Evolutionary conservation across 768 basidiomycete species (phyloP), one percentile per base, ranked within the genome.

Genomic region (Russula vinacea): DNA sequence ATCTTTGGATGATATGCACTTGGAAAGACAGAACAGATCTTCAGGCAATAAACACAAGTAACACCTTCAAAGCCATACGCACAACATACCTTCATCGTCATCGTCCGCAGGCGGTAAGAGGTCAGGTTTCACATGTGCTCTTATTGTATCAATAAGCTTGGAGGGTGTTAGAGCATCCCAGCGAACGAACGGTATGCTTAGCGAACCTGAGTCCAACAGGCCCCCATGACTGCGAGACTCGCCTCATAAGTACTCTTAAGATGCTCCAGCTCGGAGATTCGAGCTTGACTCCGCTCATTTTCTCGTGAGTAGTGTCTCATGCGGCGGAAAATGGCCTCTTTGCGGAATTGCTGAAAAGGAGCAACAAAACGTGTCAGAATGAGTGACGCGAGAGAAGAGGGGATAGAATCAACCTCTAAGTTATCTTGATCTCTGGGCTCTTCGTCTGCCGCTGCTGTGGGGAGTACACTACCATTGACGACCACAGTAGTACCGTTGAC

Each of bases 301-400:
- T 91, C 86, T 65, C 89, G 83, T 60, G 85, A 84, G 74, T 93
- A 92, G 70, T 92, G 84, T 70, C 80, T 85, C 90, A 94, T 92
- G 63, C 89, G 80, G 45, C 92, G 82, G 74, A 85, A 93, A 56
- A 94, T 86, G 49, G 92, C 92, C 70, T 91, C 90, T 74, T 94
- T 93, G 66, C 89, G 84, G 74, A 91, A 93, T n/a, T 82, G 78
- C 91, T 93, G 68, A 32, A 50, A 45, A 45, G 5, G 10, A 17
- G 29, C 5, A 33, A 3, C 14, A 26, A 56, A 37, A 32, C 5
- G 22, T 53, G 53, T 62, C 29, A 68, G 63, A 62, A 53, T 22
- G 44, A 14, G 10, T 47, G 6, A 60, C 40, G 57, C 51, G 60
- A 39, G 69, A 60, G 58, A 60, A 65, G 65, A 56, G 54, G 69